These are phyloP conservation scores for Lophiostoma macrostomum DNA, from an alignment of 495 filamentous ascomycete species.

Conservation along the genomic window DNA sequence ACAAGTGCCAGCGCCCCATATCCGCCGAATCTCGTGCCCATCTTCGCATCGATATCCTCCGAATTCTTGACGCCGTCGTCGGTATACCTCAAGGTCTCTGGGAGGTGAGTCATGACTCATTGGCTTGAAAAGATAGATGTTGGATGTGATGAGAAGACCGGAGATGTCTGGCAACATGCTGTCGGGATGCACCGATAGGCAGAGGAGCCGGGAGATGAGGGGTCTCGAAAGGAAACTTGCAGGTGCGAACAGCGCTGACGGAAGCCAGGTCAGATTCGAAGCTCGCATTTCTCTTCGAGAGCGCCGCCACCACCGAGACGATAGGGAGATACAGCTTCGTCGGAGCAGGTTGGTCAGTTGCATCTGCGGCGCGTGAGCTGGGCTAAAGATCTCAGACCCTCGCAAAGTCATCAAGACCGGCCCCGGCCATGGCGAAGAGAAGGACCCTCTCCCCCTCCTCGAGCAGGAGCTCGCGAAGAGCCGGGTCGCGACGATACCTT, in stretches of 20 bases:
- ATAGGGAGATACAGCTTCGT: slow-evolving; percentile 95
- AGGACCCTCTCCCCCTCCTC: slow-evolving; percentile 78
- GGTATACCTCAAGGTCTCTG: slow-evolving; percentile 84
- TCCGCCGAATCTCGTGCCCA: slow-evolving; percentile 76
- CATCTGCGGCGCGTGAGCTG: neutral
- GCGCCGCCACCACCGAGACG: slow-evolving; percentile 82
- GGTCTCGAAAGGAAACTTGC: too few relatives aligned
- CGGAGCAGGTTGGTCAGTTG: slow-evolving; percentile 62
- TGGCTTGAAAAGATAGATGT: neutral
- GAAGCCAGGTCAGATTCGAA: slow-evolving; percentile 51
- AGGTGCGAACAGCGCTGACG: slow-evolving; percentile 14
- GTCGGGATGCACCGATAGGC: neutral
- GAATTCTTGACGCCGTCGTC: slow-evolving; percentile 88
- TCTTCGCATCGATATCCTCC: slow-evolving; percentile 82
- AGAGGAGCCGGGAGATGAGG: neutral
- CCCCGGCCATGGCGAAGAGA: slow-evolving; percentile 74
- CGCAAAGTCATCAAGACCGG: slow-evolving; percentile 85
- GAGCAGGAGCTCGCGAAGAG: slow-evolving; percentile 73
- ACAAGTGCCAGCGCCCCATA: slow-evolving; percentile 49
- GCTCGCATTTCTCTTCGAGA: slow-evolving; percentile 88
- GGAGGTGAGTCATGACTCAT: slow-evolving; percentile 67
- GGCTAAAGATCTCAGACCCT: slow-evolving; percentile 53
- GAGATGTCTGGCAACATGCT: too few relatives aligned
- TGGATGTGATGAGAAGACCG: too few relatives aligned
- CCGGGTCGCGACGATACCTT: slow-evolving; percentile 75